Base-by-base conservation (phyloP, 108 stramenopile genomes). In the Pseudonitzschia multistriata region DNA sequence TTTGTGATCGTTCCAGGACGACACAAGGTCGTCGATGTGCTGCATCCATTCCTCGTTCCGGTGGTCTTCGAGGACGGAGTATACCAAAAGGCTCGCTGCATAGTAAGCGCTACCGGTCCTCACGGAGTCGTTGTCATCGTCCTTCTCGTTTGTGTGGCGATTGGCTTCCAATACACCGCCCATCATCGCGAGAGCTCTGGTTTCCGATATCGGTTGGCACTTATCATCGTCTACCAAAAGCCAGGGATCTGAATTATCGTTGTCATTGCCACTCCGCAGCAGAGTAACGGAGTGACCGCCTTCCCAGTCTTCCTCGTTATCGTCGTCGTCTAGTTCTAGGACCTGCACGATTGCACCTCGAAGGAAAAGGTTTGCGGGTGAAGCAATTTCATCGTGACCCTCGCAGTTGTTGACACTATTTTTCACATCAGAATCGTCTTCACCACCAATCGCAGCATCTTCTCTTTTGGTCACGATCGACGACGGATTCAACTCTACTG, bases 321-420 rank as follows among this genome's bases (percentile, higher is more conserved):
- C 49, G 5, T 65, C 60, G 27, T 47, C 63, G 1, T 71, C 42
- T 25, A 48, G 1, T 31, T 81, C 75, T 21, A 15, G 28, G 19
- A 82, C 67, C 62, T 82, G 81, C 28, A 83, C 37, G 27, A 83
- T 76, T 14, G 54, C 83, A 34, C 79, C 83, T 27, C 33, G 49
- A 28, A 40, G 63, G 22, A 59, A 33, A 2, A 59, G 57, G 19
- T 19, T 0, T 30, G 31, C 3, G 22, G 54, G 54, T n/a, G 42
- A 45, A 52, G 0, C 25, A 3, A 2, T 3, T 52, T 7, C 2
- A 3, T 25, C 25, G 22, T 10, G 22, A 2, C 22, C 24, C 2
- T 52, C 3, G 2, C 24, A n/a, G 24, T 52, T 24, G 21, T 25
- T 17, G 4, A 4, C 4, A 4, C n/a, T 21, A 2, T 52, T 52